Evolutionary conservation across 768 basidiomycete species (phyloP).

Genomic region (Trametes gibbosa): DNA sequence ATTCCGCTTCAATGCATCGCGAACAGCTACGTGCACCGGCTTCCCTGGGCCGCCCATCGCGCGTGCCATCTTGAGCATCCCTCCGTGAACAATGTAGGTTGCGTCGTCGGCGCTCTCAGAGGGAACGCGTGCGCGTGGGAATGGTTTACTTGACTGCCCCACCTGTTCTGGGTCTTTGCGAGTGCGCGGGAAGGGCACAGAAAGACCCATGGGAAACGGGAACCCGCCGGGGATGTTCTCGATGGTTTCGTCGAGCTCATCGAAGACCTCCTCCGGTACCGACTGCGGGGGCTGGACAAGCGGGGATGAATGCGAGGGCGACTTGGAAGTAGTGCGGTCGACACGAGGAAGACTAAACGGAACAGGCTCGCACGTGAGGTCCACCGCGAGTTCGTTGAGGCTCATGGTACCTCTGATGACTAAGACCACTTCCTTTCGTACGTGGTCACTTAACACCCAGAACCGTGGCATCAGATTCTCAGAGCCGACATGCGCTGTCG

Average conservation of each 20-base stretch:
- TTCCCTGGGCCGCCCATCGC: conserved; percentile 76
- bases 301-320: neutral
- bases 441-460: conserved; percentile 84
- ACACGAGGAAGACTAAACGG: conserved; percentile 37
- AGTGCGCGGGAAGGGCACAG: conserved; percentile 18
- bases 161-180: conserved; percentile 2
- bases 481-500: conserved; percentile 55
- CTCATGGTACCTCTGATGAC: conserved; percentile 73
- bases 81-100: conserved; percentile 69
- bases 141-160: neutral
- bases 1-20: conserved; percentile 65
- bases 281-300: neutral
- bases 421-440: conserved; percentile 68
- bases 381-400: conserved; percentile 82
- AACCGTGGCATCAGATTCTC: conserved; percentile 77
- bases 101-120: conserved; percentile 13
- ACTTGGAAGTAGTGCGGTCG: neutral
- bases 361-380: conserved; percentile 77
- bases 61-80: conserved; percentile 76
- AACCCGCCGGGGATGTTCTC: conserved; percentile 29
- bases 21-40: conserved; percentile 74
- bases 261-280: conserved; percentile 9
- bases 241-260: conserved; percentile 23
- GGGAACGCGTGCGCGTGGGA: neutral
- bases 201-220: conserved; percentile 27